Conservation (phyloP, 192 early-diverging fungal species). For the Coemansia sp. region DNA sequence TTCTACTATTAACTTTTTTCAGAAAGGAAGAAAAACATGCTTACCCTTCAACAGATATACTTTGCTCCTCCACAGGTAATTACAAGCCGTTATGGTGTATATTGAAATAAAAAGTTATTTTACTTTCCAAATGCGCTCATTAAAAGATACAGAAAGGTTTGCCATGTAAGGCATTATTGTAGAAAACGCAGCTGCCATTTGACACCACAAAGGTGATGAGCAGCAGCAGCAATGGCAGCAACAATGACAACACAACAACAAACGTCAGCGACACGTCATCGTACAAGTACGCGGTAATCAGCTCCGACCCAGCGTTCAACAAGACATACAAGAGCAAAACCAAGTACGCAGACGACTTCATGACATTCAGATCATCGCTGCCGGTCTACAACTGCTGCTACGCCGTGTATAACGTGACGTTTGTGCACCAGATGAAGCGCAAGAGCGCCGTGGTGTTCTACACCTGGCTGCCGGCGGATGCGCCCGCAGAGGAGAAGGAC, state of each 20-base stretch:
- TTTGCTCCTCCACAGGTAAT: background rate
- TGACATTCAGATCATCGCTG: constrained; percentile 15
- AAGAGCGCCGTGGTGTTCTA: constrained; percentile 15
- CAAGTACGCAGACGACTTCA: constrained; percentile 14
- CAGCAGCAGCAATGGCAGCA: no score
- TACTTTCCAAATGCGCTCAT: background rate
- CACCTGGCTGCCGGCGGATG: constrained; percentile 21
- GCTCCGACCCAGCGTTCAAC: constrained; percentile 8
- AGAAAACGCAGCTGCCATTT: no score
- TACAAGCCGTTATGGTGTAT: background rate
- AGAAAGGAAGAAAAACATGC: background rate
- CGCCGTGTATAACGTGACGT: constrained; percentile 18
- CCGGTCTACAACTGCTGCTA: constrained; percentile 21
- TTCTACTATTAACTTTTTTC: background rate
- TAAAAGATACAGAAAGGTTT: no score
- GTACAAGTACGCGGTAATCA: constrained; percentile 25
- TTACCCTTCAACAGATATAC: background rate
- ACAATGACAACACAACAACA: background rate
- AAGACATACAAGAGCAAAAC: constrained; percentile 7
- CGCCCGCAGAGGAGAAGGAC: constrained; percentile 14
- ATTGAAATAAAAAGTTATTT: background rate
- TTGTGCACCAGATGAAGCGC: constrained; percentile 17
- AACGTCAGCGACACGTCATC: constrained; percentile 10
- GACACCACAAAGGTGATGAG: no score
- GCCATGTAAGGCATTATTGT: no score